A percentile compares a stretch with the other conserved stretches of the same genome.
These are phyloP conservation scores for Phytopythium cucurbitacearum DNA, from an alignment of 352 stramenopile species.

Conservation along the genomic window DNA sequence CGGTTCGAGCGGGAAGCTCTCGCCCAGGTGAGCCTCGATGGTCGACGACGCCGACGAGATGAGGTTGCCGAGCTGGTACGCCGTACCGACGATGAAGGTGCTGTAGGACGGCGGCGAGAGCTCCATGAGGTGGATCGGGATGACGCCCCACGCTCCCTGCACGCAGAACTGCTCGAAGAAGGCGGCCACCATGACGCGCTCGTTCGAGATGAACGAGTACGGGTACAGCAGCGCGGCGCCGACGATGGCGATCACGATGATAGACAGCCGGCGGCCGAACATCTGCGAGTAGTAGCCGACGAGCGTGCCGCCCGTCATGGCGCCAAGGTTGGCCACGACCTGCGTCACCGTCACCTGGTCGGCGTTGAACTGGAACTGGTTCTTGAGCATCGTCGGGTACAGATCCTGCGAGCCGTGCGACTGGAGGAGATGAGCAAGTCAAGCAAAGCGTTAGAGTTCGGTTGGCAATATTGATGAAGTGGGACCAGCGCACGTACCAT, in stretches of 20 bases:
- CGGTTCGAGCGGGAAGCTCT: constrained; percentile 37
- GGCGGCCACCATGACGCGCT: constrained; percentile 22
- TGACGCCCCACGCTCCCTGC: constrained; percentile 49
- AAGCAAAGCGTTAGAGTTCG: not conserved
- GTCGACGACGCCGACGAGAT: constrained; percentile 48
- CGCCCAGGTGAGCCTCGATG: constrained; percentile 41
- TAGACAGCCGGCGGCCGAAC: constrained; percentile 39
- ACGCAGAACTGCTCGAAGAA: constrained; percentile 51
- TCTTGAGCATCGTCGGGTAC: constrained; percentile 49
- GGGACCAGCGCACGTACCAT: constrained; percentile 14
- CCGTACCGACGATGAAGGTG: constrained; percentile 39
- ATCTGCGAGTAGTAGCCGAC: constrained; percentile 54
- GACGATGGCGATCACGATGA: constrained; percentile 26
- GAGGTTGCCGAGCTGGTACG: constrained; percentile 54
- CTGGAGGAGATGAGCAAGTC: constrained; percentile 4
- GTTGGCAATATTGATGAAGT: too few species aligned
- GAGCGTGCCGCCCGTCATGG: constrained; percentile 39
- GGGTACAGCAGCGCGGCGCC: constrained; percentile 39
- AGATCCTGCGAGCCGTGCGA: constrained; percentile 38
- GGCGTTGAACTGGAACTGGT: constrained; percentile 37
- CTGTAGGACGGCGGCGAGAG: constrained; percentile 47
- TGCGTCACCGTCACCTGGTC: constrained; percentile 45
- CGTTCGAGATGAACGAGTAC: constrained; percentile 31
- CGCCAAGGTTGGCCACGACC: constrained; percentile 43
- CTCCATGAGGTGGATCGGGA: constrained; percentile 58